These are phyloP conservation scores for Geopyxis carbonaria DNA, from an alignment of 495 filamentous ascomycete genomes.

Conservation along the genomic window DNA sequence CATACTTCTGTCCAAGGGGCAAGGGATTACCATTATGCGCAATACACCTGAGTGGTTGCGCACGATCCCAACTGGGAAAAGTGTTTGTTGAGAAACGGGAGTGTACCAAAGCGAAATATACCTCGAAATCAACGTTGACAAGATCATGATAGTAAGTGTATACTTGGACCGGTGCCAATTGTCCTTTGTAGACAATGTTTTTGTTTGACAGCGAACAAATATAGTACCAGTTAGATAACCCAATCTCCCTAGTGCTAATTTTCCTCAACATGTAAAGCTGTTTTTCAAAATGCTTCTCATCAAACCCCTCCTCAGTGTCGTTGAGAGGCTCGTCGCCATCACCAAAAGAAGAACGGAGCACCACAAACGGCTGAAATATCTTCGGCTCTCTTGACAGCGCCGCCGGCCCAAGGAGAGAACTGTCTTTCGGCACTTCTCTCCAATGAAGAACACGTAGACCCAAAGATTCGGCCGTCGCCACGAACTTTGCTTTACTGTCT, in stretches of 20 bases:
- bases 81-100: constrained; percentile 98
- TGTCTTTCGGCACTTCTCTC: constrained; percentile 90
- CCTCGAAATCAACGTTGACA: constrained; percentile 94
- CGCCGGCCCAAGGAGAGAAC: constrained; percentile 79
- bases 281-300: constrained; percentile 72
- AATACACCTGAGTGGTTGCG: constrained; percentile 90
- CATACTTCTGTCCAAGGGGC: constrained; percentile 7
- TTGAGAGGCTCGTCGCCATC: constrained; percentile 63
- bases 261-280: constrained; percentile 93
- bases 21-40: constrained; percentile 73
- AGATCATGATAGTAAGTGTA: constrained; percentile 98
- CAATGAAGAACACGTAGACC: constrained; percentile 87
- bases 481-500: constrained; percentile 74
- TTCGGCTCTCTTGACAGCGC: constrained; percentile 85
- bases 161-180: constrained; percentile 90
- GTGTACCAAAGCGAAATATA: constrained; percentile 93
- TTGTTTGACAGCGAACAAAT: constrained; percentile 93
- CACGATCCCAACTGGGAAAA: constrained; percentile 97
- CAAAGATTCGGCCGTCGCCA: constrained; percentile 74
- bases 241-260: constrained; percentile 83
- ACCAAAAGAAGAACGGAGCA: constrained; percentile 72
- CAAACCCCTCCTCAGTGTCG: constrained; percentile 62
- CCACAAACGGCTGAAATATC: constrained; percentile 91
- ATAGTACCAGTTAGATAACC: constrained; percentile 98
- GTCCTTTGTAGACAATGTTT: constrained; percentile 99